Conservation (phyloP, 768 basidiomycete genomes). For the Amanita polypyramis region DNA sequence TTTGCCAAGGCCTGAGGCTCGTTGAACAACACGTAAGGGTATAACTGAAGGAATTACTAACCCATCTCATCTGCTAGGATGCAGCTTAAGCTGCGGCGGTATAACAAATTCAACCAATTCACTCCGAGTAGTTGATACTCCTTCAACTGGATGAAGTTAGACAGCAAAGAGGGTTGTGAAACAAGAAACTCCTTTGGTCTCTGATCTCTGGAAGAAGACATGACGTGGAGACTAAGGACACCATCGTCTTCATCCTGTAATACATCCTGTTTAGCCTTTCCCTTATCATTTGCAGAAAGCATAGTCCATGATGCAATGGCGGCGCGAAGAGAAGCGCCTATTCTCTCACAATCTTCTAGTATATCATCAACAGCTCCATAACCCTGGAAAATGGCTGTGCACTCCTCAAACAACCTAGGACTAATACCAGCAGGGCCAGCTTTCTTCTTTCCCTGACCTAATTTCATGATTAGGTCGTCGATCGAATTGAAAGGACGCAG, state of each 20-base stretch:
- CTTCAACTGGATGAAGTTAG: slow-evolving; percentile 68
- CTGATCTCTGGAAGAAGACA: slow-evolving; percentile 29
- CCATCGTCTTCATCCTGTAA: slow-evolving; percentile 44
- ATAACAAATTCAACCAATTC: slow-evolving; percentile 91
- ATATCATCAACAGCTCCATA: slow-evolving; percentile 86
- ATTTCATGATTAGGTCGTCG: slow-evolving; percentile 64
- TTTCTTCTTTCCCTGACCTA: slow-evolving; percentile 84
- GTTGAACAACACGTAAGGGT: slow-evolving; percentile 7
- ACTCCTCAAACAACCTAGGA: slow-evolving; percentile 84
- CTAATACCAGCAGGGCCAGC: slow-evolving; percentile 76
- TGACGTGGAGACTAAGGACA: slow-evolving; percentile 43
- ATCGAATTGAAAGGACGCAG: slow-evolving; percentile 74
- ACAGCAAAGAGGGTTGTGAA: slow-evolving; percentile 60
- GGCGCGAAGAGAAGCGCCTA: slow-evolving; percentile 62
- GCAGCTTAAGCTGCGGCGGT: slow-evolving; percentile 72
- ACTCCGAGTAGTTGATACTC: slow-evolving; percentile 97
- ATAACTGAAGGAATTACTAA: slow-evolving; percentile 24
- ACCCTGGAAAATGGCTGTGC: slow-evolving; percentile 70
- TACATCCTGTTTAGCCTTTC: slow-evolving; percentile 23
- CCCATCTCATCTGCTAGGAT: slow-evolving; percentile 99
- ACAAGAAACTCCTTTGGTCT: slow-evolving; percentile 57
- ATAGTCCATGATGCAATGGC: slow-evolving; percentile 74
- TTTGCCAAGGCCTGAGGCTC: slow-evolving; percentile 78
- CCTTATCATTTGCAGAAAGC: slow-evolving; percentile 25
- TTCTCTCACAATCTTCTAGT: slow-evolving; percentile 79